Base-by-base conservation (phyloP, 2,329 filamentous ascomycete species). In the Annulohypoxylon truncatum region DNA sequence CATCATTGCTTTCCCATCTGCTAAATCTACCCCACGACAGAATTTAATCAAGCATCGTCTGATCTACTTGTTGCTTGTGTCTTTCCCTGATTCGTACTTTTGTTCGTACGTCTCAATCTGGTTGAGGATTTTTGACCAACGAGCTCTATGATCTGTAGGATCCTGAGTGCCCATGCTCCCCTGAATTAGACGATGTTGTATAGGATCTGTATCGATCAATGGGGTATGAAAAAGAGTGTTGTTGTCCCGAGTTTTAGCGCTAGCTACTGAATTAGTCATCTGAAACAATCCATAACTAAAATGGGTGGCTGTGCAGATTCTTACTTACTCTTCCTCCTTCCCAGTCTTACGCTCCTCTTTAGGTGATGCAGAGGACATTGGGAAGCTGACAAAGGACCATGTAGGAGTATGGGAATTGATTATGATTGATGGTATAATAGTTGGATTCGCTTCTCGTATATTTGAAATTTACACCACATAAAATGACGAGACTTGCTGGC, bases 181-280 rank as follows among this genome's bases (percentile, higher is more conserved):
- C 13, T 26, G 15, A 6, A 24, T n/a, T 15, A 56, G 35, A 10
- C 53, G 53, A 44, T 56, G 35, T 35, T 47, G 53, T 24, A 47
- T 3, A 24, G 53, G 47, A 26, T 42, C 26, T 8, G 42, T 31
- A n/a, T 56, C 53, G 2, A 22, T 26, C 9, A 40, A 26, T 24
- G 9, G 22, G 2, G 12, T 12, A 35, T 40, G 48, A 52, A 10
- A 20, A 20, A 10, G 18, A 8, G 7, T 40, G 28, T 26, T 6
- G 4, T 40, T 13, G 18, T 2, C 12, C 7, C 12, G 15, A 5
- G 15, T 10, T 35, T 18, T n/a, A 6, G 5, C 8, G 20, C 50
- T 53, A 15, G 35, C 10, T 18, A 8, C n/a, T 9, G 18, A 15
- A 40, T 53, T 40, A 53, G 50, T 35, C 18, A 20, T 28, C 6